Conservation (phyloP, 2,329 filamentous ascomycete genomes). For the Scedosporium minutisporum region DNA sequence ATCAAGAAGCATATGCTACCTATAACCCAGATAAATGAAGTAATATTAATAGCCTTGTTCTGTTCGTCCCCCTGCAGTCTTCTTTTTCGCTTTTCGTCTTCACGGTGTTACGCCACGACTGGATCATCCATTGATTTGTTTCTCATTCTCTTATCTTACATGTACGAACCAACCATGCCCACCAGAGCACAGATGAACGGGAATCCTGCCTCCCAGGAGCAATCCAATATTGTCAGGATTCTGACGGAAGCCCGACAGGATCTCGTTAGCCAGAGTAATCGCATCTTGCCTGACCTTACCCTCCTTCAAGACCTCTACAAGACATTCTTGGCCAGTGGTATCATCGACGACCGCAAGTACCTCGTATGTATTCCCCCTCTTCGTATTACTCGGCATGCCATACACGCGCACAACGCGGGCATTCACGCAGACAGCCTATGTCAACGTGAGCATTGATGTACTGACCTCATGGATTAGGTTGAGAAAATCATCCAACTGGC, state of each 20-base stretch:
- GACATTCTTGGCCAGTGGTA: neutral
- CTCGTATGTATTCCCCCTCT: neutral
- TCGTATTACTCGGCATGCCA: neutral
- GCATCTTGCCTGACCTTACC: neutral
- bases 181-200: neutral
- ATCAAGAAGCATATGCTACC: no score
- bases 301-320: neutral
- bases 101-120: neutral
- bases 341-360: neutral
- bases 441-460: neutral
- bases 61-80: no score
- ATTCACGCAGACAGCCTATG: neutral
- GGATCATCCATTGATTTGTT: neutral
- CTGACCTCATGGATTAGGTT: neutral
- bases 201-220: neutral
- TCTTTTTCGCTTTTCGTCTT: neutral
- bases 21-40: no score
- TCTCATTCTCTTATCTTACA: no score
- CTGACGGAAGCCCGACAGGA: neutral
- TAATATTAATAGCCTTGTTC: no score
- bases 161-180: neutral
- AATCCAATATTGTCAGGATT: neutral
- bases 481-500: neutral
- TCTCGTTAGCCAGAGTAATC: neutral
- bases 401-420: neutral